These are phyloP conservation scores for Chalciporus chontae DNA, from an alignment of 768 basidiomycete species.

Conservation along the genomic window DNA sequence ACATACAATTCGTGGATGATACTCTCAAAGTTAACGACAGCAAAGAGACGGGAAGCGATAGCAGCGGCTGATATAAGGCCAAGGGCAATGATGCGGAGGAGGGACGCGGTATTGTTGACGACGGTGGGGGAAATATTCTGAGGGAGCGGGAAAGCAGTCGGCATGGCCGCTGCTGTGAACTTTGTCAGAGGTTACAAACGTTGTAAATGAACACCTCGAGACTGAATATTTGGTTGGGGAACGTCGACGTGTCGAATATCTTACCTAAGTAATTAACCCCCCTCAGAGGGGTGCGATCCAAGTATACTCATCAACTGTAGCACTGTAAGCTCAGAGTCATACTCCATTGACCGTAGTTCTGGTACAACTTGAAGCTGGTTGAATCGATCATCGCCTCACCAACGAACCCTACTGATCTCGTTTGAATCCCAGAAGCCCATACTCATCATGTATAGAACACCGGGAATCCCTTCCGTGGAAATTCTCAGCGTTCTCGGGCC, in stretches of 20 bases:
- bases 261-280: slow-evolving; percentile 15
- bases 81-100: slow-evolving; percentile 88
- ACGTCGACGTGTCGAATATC: slow-evolving; percentile 23
- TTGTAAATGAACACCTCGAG: background rate
- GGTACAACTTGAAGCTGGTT: too few relatives aligned
- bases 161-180: slow-evolving; percentile 49
- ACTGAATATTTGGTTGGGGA: background rate
- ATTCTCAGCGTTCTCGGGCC: background rate
- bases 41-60: slow-evolving; percentile 93
- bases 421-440: background rate
- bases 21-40: slow-evolving; percentile 97
- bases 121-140: slow-evolving; percentile 64
- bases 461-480: background rate
- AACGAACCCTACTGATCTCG: background rate
- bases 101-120: slow-evolving; percentile 82
- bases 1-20: slow-evolving; percentile 99
- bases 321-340: too few relatives aligned
- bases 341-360: too few relatives aligned
- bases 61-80: slow-evolving; percentile 91
- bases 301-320: too few relatives aligned
- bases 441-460: background rate
- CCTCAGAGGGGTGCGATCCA: slow-evolving; percentile 11
- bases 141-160: slow-evolving; percentile 72
- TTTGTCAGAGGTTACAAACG: background rate
- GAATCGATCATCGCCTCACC: too few relatives aligned